phyloP scores from a whole-genome alignment of 2,329 filamentous ascomycete genomes.

The Epichloe baconii region DNA sequence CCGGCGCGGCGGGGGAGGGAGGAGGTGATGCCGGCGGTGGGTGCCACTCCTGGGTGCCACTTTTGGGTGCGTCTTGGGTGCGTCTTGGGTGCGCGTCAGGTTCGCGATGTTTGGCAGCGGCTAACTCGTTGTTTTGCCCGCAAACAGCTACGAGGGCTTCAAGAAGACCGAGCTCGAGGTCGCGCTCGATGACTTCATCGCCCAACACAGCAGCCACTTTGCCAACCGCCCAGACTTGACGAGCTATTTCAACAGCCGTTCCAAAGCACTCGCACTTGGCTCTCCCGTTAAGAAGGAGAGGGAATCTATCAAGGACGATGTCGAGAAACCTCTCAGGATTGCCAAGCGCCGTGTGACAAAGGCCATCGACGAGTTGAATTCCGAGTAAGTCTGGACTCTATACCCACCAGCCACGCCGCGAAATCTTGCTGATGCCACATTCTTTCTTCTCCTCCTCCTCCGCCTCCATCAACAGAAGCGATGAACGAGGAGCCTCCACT shows the following conservation, averaged over 20 bases:
- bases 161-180: slow-evolving; percentile 72
- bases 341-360: slow-evolving; percentile 33
- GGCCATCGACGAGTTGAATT: slow-evolving; percentile 30
- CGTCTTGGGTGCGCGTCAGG: neutral
- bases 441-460: neutral
- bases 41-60: too few relatives aligned
- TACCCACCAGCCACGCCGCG: neutral
- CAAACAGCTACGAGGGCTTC: slow-evolving; percentile 48
- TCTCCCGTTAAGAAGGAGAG: slow-evolving; percentile 50
- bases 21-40: too few relatives aligned
- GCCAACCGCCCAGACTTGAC: slow-evolving; percentile 48
- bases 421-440: neutral
- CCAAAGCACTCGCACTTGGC: slow-evolving; percentile 37
- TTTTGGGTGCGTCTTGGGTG: too few relatives aligned
- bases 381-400: slow-evolving; percentile 26
- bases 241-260: slow-evolving; percentile 63
- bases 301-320: slow-evolving; percentile 24
- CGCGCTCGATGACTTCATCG: slow-evolving; percentile 60
- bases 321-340: slow-evolving; percentile 28
- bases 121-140: neutral
- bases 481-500: slow-evolving; percentile 25
- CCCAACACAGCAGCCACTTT: slow-evolving; percentile 53
- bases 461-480: slow-evolving; percentile 12
- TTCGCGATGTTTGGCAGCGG: neutral
- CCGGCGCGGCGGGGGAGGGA: too few relatives aligned